Base-by-base conservation (phyloP, 2,329 filamentous ascomycete species). In the Pyrenophora graminea region DNA sequence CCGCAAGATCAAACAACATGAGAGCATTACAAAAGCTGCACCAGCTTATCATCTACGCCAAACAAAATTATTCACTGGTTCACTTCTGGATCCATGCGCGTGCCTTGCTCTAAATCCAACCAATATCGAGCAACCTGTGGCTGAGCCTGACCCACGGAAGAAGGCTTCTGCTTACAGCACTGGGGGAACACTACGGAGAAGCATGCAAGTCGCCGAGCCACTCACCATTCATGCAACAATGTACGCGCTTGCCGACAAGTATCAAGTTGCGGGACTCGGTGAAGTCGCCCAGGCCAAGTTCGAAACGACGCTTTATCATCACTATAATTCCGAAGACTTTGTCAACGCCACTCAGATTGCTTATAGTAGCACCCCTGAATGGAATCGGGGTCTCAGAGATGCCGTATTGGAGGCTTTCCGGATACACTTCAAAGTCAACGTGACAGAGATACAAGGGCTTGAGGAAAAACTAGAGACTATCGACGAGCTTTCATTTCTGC, bases 381-480 rank as follows among this genome's bases (percentile, higher is more conserved):
- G 51, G 1, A 65, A 73, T 45, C 66, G 64, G n/a, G 67, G 61
- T 7, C 54, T 74, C 48, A 59, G 69, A 12, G 64, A 72, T 39
- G 53, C 60, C 4, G 63, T 71, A 6, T 46, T 76, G 4, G 15
- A 44, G 1, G 49, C 51, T 2, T 56, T 62, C 19, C 36, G 36
- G n/a, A 12, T 18, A 6, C 66, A 75, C 10, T 60, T 58, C 32
- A 23, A 48, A 12, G 30, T 55, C 15, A 34, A 58, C 13, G 25
- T 62, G 9, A 32, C 23, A 3, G 15, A 51, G 19, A 45, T 56
- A 6, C 53, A 53, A 5, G 55, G 51, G 0, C 19, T 47, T 4
- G 59, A 60, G 23, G 44, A 31, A 4, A 56, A 54, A 25, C 23
- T 62, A 18, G 50, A 51, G 10, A 42, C 42, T 5, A 56, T 60